These are phyloP conservation scores for Xylaria sp. DNA, from an alignment of 2,329 filamentous ascomycete species.

Conservation along the genomic window DNA sequence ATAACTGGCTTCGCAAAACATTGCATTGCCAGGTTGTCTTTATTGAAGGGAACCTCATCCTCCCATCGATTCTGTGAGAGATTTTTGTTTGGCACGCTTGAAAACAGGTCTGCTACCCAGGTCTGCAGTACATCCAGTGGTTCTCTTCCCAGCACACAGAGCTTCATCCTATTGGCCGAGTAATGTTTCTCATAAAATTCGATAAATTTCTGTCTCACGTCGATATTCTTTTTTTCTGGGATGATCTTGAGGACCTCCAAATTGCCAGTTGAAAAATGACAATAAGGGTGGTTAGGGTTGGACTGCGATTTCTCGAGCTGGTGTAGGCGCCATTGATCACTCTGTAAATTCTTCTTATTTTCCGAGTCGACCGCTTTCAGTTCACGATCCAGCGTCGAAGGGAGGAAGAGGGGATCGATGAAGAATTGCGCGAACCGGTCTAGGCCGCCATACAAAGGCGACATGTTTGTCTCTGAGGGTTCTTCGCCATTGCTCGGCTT, in stretches of 20 bases:
- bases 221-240: slow-evolving; percentile 81
- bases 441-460: slow-evolving; percentile 79
- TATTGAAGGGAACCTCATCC: slow-evolving; percentile 61
- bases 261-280: slow-evolving; percentile 92
- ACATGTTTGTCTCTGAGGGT: slow-evolving; percentile 66
- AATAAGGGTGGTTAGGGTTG: slow-evolving; percentile 87
- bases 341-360: slow-evolving; percentile 97
- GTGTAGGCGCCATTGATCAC: slow-evolving; percentile 85
- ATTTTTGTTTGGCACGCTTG: slow-evolving; percentile 83
- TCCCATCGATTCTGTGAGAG: slow-evolving; percentile 70
- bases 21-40: slow-evolving; percentile 69
- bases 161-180: slow-evolving; percentile 93
- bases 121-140: slow-evolving; percentile 81
- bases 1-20: slow-evolving; percentile 92
- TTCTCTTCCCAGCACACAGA: slow-evolving; percentile 86
- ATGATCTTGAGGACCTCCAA: slow-evolving; percentile 85
- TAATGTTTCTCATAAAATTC: slow-evolving; percentile 91
- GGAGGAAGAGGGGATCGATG: slow-evolving; percentile 85
- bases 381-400: slow-evolving; percentile 86
- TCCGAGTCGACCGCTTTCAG: slow-evolving; percentile 91
- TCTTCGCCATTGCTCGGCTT: slow-evolving; percentile 73
- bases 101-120: slow-evolving; percentile 88
- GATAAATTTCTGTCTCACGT: slow-evolving; percentile 91
- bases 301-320: slow-evolving; percentile 91
- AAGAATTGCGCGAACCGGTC: slow-evolving; percentile 97